Conservation (phyloP, 164 flowering plant species). For the Annona cherimola region DNA sequence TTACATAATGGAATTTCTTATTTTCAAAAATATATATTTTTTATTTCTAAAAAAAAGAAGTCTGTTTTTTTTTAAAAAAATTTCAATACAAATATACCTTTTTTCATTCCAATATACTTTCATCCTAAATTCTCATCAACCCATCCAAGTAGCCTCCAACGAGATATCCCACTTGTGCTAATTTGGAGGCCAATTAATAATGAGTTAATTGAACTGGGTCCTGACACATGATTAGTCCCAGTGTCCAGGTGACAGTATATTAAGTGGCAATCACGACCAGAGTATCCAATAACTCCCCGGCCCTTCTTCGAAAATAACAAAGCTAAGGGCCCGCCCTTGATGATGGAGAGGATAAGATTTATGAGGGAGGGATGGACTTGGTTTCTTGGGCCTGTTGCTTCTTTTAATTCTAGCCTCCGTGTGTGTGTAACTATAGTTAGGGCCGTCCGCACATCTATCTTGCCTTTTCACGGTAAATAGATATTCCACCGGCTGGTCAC, state of each 20-base stretch:
- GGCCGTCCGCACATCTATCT: no score
- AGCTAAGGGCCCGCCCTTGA: slow-evolving; percentile 42
- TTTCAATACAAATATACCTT: no score
- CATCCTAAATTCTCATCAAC: no score
- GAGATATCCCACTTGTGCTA: background rate
- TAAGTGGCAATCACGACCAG: background rate
- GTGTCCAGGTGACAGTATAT: background rate
- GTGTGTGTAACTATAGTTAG: no score
- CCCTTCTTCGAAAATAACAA: slow-evolving; percentile 22
- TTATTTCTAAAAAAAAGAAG: no score
- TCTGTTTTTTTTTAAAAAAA: no score
- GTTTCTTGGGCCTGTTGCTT: slow-evolving; percentile 57
- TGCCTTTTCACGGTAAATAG: no score
- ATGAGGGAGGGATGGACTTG: slow-evolving; percentile 39
- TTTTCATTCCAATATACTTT: no score
- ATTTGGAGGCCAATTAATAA: background rate
- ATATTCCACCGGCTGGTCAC: no score
- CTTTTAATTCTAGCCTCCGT: slow-evolving; percentile 21
- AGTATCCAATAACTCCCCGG: slow-evolving; percentile 6
- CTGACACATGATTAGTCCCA: background rate
- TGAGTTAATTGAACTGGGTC: background rate
- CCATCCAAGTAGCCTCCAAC: background rate
- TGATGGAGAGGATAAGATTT: slow-evolving; percentile 44
- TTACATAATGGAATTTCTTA: no score
- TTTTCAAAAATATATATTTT: no score